Base-by-base conservation (phyloP, 345 rosid species). In the Lagerstroemia speciosa region DNA sequence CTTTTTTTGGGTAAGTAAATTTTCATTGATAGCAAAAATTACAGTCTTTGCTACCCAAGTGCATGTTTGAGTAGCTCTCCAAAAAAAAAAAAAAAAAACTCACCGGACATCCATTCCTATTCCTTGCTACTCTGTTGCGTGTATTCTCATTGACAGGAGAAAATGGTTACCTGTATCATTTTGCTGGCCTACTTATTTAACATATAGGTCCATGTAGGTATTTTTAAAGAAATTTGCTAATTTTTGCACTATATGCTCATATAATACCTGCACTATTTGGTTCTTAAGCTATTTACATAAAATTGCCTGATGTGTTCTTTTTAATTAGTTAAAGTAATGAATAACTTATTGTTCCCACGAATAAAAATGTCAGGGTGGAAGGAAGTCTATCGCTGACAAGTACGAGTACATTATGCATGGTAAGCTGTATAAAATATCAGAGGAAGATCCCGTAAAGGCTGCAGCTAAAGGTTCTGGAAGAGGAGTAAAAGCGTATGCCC, bases 391-490 rank as follows among this genome's bases (percentile, higher is more conserved):
- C 73, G 96, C 96, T 2, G 98, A 89, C 69, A 92, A 92, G 81
- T 92, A 84, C 17, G 96, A 92, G 62, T 92, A 92, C 71, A 78
- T 89, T 17, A 92, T 92, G 98, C 92, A 92, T 55, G 94, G 96
- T 72, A 92, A 92, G 81, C 78, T 92, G 43, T 92, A 88, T 85
- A 87, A 89, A 87, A 85, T 92, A 69, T 72, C 89, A 12, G 96
- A 92, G 73, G 87, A 84, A 58, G 82, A 83, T 36, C 69, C 74
- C 17, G 65, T 4, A 11, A 73, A 68, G 33, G 67, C 76, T 33
- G 65, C 76, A 14, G 65, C 74, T 16, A 73, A 73, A 68, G 40
- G 74, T 57, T 78, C 89, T 8, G 91, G 86, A 38, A 84, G 76
- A 81, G 72, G 78, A 61, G 79, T 77, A 24, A 85, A 83, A 84